These are phyloP conservation scores for Globisporangium apiculatum DNA, from an alignment of 352 stramenopile genomes.

Conservation along the genomic window DNA sequence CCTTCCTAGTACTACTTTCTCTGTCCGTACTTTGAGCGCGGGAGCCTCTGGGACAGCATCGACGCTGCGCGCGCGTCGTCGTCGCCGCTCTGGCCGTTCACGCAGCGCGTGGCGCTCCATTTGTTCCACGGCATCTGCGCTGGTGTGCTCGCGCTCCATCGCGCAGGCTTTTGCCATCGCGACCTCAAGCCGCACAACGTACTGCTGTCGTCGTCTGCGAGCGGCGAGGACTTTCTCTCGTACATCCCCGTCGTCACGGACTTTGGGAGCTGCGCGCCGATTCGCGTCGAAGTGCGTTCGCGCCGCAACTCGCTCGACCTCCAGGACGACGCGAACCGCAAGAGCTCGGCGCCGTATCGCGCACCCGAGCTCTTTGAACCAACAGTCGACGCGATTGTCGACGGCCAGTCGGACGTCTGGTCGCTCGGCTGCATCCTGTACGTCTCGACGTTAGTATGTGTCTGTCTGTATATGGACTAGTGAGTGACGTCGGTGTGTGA, in stretches of 20 bases:
- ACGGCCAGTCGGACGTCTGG: conserved; percentile 83
- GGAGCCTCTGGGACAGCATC: conserved; percentile 78
- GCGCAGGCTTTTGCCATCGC: conserved; percentile 74
- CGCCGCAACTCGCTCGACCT: conserved; percentile 67
- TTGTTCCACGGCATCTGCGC: conserved; percentile 83
- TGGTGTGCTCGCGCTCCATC: conserved; percentile 66
- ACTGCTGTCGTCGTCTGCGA: conserved; percentile 56
- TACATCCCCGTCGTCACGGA: conserved; percentile 81
- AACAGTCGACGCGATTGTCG: conserved; percentile 45
- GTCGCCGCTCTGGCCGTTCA: conserved; percentile 78
- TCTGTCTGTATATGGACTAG: not conserved
- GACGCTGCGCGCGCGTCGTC: conserved; percentile 50
- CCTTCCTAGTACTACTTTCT: conserved; percentile 66
- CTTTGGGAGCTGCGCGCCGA: conserved; percentile 74
- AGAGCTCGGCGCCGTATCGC: conserved; percentile 77
- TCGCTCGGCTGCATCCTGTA: conserved; percentile 80
- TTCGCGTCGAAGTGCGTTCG: conserved; percentile 60
- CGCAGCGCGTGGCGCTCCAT: conserved; percentile 69
- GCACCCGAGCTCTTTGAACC: conserved; percentile 83
- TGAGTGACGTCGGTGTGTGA: conserved; percentile 1
- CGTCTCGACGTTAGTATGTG: conserved; percentile 6
- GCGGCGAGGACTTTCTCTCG: conserved; percentile 56
- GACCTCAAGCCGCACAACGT: conserved; percentile 86
- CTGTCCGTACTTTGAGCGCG: conserved; percentile 79
- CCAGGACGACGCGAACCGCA: conserved; percentile 75